Evolutionary conservation across 169 alveolate genomes (phyloP), one percentile per base, ranked within the genome.

Genomic region (Plasmodium gonderi): DNA sequence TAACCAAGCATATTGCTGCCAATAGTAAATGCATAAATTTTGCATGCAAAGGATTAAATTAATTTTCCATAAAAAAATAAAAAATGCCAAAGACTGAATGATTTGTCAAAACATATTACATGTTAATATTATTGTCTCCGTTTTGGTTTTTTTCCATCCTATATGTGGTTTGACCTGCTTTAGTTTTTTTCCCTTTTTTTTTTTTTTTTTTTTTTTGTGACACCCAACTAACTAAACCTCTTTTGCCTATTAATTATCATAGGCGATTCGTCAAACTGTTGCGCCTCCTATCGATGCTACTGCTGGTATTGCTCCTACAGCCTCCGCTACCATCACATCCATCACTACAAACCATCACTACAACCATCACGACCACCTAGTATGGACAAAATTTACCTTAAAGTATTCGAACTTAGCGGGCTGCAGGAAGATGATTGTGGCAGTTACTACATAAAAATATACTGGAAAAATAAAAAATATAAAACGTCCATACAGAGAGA

Each of bases 391-490:
- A 82, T 82, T 12, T 82, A 82, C 49, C 12, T 82, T 8, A 82
- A 82, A 74, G 51, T 69, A 51, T 72, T 31, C 54, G 91, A 82
- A 29, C 72, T 82, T 26, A 44, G 47, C 2, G 74, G 31, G 17
- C 44, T 82, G 40, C 23, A 82, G 12, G 74, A 68, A 20, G 49
- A 31, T 14, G 91, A 69, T 7, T 5, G 44, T 9, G 38, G 42
- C 17, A n/a, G 54, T 7, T 72, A 45, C 33, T 82, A 82, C 51
- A 31, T 82, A 82, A 82, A 82, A 82, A 54, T 82, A 49, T 82
- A 82, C 14, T 82, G 91, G 91, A 29, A 69, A 14, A 72, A 82
- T 68, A 82, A 69, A 72, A 82, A 82, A 54, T 69, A 82, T 36
- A 82, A 82, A 69, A 82, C 69, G 47, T n/a, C 54, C 3, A 68